phyloP scores from a whole-genome alignment of 2,329 filamentous ascomycete genomes.

The Juglanconis juglandina region DNA sequence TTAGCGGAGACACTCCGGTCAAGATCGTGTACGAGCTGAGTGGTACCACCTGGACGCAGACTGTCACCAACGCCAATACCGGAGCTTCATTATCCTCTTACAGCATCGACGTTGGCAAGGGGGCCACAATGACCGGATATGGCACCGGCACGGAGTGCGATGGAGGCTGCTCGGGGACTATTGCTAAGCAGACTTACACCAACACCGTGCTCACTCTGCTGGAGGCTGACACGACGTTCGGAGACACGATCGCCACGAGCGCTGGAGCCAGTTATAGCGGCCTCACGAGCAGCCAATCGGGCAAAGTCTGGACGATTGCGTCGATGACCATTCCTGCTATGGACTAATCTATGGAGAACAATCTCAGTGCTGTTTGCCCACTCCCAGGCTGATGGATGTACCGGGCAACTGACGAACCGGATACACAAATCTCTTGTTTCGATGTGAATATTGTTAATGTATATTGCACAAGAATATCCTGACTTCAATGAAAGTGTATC shows the following conservation, averaged over 20 bases:
- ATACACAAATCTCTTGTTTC: no score
- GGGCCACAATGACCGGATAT: slow-evolving; percentile 35
- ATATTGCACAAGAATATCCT: no score
- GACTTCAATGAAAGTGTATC: no score
- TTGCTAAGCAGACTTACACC: slow-evolving; percentile 34
- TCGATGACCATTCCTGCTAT: slow-evolving; percentile 11
- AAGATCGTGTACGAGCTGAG: slow-evolving; percentile 26
- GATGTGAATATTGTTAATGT: no score
- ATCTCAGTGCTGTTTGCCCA: no score
- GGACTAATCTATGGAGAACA: not conserved
- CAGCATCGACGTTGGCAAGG: slow-evolving; percentile 25
- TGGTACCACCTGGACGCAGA: slow-evolving; percentile 23
- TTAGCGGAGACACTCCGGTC: slow-evolving; percentile 2
- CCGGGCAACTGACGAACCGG: no score
- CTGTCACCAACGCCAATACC: slow-evolving; percentile 33
- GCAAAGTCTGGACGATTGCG: slow-evolving; percentile 35
- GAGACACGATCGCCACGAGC: slow-evolving; percentile 25
- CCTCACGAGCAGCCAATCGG: slow-evolving; percentile 30
- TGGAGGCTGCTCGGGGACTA: slow-evolving; percentile 34
- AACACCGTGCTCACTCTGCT: slow-evolving; percentile 37
- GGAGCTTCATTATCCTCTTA: slow-evolving; percentile 32
- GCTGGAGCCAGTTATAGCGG: slow-evolving; percentile 32
- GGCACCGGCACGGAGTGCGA: slow-evolving; percentile 41
- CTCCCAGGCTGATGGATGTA: no score
- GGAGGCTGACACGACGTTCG: slow-evolving; percentile 29